These are phyloP conservation scores for Psilocybe cyanescens DNA, from an alignment of 768 basidiomycete genomes.

Conservation along the genomic window DNA sequence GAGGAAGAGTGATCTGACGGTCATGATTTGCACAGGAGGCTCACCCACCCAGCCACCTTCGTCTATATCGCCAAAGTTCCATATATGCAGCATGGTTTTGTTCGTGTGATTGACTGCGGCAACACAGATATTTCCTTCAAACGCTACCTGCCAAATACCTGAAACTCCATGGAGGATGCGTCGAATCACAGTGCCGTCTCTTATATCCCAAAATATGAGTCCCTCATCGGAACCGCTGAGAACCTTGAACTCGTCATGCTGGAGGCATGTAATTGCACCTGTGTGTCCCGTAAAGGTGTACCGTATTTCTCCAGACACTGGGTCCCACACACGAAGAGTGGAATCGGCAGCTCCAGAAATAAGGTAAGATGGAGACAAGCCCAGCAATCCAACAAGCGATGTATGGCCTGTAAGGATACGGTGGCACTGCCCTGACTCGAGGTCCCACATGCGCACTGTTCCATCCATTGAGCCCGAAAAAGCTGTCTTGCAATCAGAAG, in stretches of 20 bases:
- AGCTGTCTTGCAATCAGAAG: conserved; percentile 82
- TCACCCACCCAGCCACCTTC: conserved; percentile 31
- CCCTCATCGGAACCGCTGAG: conserved; percentile 95
- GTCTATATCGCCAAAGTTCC: conserved; percentile 81
- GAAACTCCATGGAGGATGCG: conserved; percentile 90
- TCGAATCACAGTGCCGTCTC: conserved; percentile 82
- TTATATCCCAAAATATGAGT: conserved; percentile 96
- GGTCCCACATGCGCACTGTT: conserved; percentile 93
- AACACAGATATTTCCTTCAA: conserved; percentile 92
- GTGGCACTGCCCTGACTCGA: conserved; percentile 78
- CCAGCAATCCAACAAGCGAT: conserved; percentile 92
- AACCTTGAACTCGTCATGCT: conserved; percentile 97
- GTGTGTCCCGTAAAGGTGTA: conserved; percentile 89
- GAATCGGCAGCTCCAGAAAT: conserved; percentile 99
- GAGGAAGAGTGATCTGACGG: too few species aligned
- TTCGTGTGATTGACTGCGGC: conserved; percentile 87
- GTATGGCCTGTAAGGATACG: conserved; percentile 89
- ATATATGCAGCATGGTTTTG: conserved; percentile 82
- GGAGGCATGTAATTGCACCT: conserved; percentile 98
- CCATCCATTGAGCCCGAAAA: conserved; percentile 99
- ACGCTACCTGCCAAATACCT: conserved; percentile 98
- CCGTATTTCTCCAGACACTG: conserved; percentile 76
- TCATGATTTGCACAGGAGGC: too few species aligned
- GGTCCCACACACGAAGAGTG: conserved; percentile 94
- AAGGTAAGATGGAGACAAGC: conserved; percentile 85